Evolutionary conservation across 2,329 filamentous ascomycete genomes (phyloP).

Genomic region (Penicillium glabrum): DNA sequence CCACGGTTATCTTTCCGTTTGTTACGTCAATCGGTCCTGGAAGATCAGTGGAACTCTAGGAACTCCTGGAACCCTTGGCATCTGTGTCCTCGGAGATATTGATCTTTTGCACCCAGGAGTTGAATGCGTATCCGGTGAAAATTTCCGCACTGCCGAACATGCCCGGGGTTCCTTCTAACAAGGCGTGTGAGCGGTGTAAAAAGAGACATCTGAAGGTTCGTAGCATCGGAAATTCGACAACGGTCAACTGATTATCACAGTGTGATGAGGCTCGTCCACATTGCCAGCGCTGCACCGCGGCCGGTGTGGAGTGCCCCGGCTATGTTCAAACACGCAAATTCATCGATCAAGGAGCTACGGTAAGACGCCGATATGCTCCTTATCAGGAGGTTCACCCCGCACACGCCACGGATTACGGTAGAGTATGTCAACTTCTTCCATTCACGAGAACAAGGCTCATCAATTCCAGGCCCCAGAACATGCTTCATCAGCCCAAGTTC

Average conservation of each 20-base stretch:
- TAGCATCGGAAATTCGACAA: neutral
- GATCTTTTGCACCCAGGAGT: neutral
- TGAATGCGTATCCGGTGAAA: neutral
- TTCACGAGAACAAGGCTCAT: neutral
- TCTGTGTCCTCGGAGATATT: neutral
- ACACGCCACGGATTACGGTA: neutral
- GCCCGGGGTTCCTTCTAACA: conserved; percentile 42
- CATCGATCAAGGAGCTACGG: conserved; percentile 43
- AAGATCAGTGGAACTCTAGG: too few species aligned
- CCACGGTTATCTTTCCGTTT: too few species aligned
- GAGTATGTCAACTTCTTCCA: neutral
- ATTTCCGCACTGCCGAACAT: conserved; percentile 14
- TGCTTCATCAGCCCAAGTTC: neutral
- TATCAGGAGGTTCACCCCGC: conserved; percentile 29
- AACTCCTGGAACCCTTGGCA: too few species aligned
- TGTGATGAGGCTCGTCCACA: conserved; percentile 42
- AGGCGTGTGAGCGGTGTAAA: conserved; percentile 41
- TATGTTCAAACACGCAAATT: conserved; percentile 46
- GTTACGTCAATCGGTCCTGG: too few species aligned
- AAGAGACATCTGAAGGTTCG: conserved; percentile 40
- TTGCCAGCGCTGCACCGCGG: conserved; percentile 38
- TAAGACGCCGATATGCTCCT: conserved; percentile 40
- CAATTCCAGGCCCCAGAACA: neutral
- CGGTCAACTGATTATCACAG: conserved; percentile 17
- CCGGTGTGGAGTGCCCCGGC: conserved; percentile 42